phyloP scores from a whole-genome alignment of 1,139 yeast genomes.

The Trichomonascaceae sp. region DNA sequence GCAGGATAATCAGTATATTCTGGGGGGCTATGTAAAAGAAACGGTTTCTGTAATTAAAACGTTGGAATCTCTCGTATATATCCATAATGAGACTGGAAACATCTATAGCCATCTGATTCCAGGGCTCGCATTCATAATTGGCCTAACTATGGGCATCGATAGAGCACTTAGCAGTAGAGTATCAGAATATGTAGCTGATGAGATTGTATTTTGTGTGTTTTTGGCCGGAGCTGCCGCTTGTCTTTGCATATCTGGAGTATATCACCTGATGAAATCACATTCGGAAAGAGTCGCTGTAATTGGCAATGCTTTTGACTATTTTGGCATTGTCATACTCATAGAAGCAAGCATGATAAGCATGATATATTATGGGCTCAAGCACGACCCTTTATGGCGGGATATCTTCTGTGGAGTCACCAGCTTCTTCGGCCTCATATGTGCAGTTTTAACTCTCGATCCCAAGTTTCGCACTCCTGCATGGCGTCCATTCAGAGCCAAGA shows the following conservation, averaged over 20 bases:
- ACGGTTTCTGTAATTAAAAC: constrained; percentile 51
- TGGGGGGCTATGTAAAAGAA: constrained; percentile 68
- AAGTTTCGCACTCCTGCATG: constrained; percentile 62
- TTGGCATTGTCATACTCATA: constrained; percentile 76
- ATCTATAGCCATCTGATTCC: constrained; percentile 80
- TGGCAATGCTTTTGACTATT: constrained; percentile 80
- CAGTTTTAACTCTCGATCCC: constrained; percentile 57
- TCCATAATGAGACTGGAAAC: constrained; percentile 83
- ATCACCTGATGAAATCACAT: constrained; percentile 74
- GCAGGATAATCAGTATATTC: constrained; percentile 72
- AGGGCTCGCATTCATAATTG: constrained; percentile 34
- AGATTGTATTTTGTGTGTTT: constrained; percentile 39
- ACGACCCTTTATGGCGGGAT: constrained; percentile 34
- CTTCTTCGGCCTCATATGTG: constrained; percentile 55
- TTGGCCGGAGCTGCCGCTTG: constrained; percentile 52
- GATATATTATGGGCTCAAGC: constrained; percentile 49
- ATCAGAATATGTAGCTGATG: constrained; percentile 43
- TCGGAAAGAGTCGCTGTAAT: constrained; percentile 52
- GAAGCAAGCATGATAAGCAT: constrained; percentile 70
- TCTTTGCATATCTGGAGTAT: constrained; percentile 65
- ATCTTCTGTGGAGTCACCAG: constrained; percentile 47
- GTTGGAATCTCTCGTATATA: constrained; percentile 50
- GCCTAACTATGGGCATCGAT: constrained; percentile 13
- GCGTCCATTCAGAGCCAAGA: constrained; percentile 69
- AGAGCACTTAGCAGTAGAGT: constrained; percentile 38